phyloP scores from a whole-genome alignment of 345 rosid genomes.

The Gynandropsis gynandra region DNA sequence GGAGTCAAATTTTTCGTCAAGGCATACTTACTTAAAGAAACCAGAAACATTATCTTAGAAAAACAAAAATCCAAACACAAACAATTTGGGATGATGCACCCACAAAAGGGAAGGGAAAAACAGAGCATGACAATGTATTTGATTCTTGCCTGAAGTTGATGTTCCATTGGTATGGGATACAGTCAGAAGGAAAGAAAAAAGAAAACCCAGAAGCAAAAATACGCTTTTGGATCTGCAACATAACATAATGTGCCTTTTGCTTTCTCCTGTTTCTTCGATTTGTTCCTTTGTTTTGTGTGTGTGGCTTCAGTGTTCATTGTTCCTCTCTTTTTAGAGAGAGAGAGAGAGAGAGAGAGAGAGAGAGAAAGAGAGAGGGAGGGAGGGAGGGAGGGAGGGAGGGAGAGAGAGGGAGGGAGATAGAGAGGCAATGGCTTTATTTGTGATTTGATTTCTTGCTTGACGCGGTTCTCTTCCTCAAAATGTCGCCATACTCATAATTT shows the following conservation, averaged over 20 bases:
- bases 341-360: too few species aligned
- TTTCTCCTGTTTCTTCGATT: not conserved
- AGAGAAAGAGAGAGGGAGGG: too few species aligned
- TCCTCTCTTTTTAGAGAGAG: not conserved
- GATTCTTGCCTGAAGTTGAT: conserved; percentile 25
- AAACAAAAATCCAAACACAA: too few species aligned
- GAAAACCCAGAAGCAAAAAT: conserved; percentile 18
- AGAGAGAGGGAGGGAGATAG: too few species aligned
- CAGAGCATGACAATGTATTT: not conserved
- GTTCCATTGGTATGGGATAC: conserved; percentile 14
- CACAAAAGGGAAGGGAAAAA: not conserved
- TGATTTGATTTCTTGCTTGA: too few species aligned
- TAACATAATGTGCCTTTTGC: conserved; percentile 9
- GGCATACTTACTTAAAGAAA: too few species aligned
- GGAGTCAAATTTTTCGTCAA: not conserved
- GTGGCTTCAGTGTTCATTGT: too few species aligned
- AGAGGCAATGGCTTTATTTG: too few species aligned
- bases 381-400: too few species aligned
- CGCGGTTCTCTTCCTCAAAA: not conserved
- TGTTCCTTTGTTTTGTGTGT: not conserved
- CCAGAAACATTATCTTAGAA: too few species aligned
- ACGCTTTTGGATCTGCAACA: conserved; percentile 30
- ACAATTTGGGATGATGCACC: too few species aligned
- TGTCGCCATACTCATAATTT: conserved; percentile 16
- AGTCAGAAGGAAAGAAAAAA: conserved; percentile 25